phyloP scores from a whole-genome alignment of 805 yeast genomes.

The Lachancea lanzarotensis region DNA sequence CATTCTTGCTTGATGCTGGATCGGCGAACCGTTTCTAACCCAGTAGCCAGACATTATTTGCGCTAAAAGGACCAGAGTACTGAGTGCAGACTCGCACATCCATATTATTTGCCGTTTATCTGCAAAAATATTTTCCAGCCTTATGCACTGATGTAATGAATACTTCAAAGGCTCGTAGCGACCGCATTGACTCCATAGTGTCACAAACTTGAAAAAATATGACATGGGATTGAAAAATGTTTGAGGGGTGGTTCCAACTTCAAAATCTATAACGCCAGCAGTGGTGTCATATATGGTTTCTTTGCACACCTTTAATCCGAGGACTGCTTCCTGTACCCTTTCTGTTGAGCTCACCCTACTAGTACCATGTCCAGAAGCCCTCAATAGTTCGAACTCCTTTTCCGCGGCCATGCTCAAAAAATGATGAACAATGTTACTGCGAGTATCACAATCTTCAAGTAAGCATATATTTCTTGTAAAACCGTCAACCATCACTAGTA shows the following conservation, averaged over 20 bases:
- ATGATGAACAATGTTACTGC: conserved; percentile 14
- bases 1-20: conserved; percentile 69
- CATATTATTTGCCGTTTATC: conserved; percentile 17
- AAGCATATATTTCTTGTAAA: conserved; percentile 26
- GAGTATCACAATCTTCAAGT: conserved; percentile 16
- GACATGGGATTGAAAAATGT: conserved; percentile 31
- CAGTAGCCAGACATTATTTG: conserved; percentile 87
- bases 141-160: conserved; percentile 13
- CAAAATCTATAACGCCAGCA: conserved; percentile 20
- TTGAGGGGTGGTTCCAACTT: conserved; percentile 30
- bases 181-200: conserved; percentile 32
- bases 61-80: conserved; percentile 69
- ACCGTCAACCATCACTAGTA: conserved; percentile 29
- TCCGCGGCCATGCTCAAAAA: conserved; percentile 15
- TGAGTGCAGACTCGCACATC: conserved; percentile 58
- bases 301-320: conserved; percentile 9
- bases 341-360: too few species aligned
- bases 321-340: neutral
- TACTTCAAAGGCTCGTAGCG: conserved; percentile 22
- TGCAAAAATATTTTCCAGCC: conserved; percentile 15
- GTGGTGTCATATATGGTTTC: conserved; percentile 23
- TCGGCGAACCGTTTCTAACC: conserved; percentile 89
- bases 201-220: conserved; percentile 25
- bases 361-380: conserved; percentile 11
- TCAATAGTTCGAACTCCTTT: conserved; percentile 18